Evolutionary conservation across 1,284 basidiomycete species (phyloP), one percentile per base, ranked within the genome.

Genomic region (Ustilago loliicola): DNA sequence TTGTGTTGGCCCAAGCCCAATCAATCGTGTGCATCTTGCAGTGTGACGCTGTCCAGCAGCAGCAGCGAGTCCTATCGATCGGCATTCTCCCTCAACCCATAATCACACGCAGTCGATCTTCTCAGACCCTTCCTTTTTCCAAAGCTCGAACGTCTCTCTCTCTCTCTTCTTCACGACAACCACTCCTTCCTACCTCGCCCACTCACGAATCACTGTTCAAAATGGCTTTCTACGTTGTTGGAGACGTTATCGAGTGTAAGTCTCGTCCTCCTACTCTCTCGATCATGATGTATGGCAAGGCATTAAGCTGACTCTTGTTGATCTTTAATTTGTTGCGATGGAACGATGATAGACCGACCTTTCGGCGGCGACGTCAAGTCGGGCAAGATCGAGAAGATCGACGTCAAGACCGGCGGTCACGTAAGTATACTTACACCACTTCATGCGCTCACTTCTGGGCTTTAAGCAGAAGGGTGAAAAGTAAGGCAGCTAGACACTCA

Each of bases 301-400:
- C 40, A 21, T 13, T 13, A 48, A 36, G 30, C 61, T 66, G 45
- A 55, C 57, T 40, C 23, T 3, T 13, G 13, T 38, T 42, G 13
- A 11, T 4, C 2, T 25, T 54, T 7, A 25, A 13, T 1, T 38
- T 23, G 3, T 40, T 53, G 42, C 19, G n/a, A 21, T 29, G 8
- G 7, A 0, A 11, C 23, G 34, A 50, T 53, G 25, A 8, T 56
- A 81, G 80, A 81, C 80, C 79, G 80, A 61, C 80, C 79, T 52
- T 82, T 82, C 64, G 80, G 79, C 66, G 80, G 80, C 48, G 80
- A 82, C 4, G 68, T 81, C 77, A 74, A 80, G 77, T 68, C 74
- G 25, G 80, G 80, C 75, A 82, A 79, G 77, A 82, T 82, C 70
- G 80, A 82, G 25, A 82, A 82, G 74, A 82, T 82, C 61, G 79